Base-by-base conservation (phyloP, 116 monocot species). In the Thalassia testudinum region DNA sequence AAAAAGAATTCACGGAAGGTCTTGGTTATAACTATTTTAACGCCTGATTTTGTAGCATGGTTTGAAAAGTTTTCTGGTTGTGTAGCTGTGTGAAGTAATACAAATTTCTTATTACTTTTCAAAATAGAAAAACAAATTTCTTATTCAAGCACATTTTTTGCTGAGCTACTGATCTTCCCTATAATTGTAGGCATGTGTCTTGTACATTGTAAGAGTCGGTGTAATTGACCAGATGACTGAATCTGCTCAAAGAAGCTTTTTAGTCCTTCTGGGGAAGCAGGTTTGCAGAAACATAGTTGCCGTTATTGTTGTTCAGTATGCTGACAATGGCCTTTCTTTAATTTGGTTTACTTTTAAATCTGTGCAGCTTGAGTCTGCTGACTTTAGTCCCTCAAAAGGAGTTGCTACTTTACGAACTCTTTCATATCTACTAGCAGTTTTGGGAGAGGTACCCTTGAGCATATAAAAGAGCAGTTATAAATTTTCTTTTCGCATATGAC, bases 381-480 rank as follows among this genome's bases (percentile, higher is more conserved):
- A 74, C 48, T 77, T 56, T 60, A 72, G 54, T 65, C 75, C 85
- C 54, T 67, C 71, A 12, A 78, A 73, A 53, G 79, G 75, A 42
- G 73, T 99, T 61, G 82, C 82, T 67, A 62, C 50, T 69, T 59
- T 99, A 65, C 89, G 97, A 4, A 78, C 74, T 24, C 77, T 99
- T n/a, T 82, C 90, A 40, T 90, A 89, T 70, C 75, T 90, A 37
- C 70, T 99, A 51, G 75, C 59, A 66, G 80, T 75, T 59, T 62
- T 99, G 67, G 97, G 90, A 37, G 82, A 86, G 85, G 97, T 97
- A 69, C n/a, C n/a, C n/a, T n/a, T n/a, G n/a, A n/a, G n/a, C n/a
- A n/a, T n/a, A n/a, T n/a, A n/a, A n/a, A n/a, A n/a, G n/a, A n/a
- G n/a, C n/a, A n/a, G n/a, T n/a, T n/a, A n/a, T n/a, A n/a, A n/a